Base-by-base conservation (phyloP, 208 protist genomes). In the Leishmania arabica region DNA sequence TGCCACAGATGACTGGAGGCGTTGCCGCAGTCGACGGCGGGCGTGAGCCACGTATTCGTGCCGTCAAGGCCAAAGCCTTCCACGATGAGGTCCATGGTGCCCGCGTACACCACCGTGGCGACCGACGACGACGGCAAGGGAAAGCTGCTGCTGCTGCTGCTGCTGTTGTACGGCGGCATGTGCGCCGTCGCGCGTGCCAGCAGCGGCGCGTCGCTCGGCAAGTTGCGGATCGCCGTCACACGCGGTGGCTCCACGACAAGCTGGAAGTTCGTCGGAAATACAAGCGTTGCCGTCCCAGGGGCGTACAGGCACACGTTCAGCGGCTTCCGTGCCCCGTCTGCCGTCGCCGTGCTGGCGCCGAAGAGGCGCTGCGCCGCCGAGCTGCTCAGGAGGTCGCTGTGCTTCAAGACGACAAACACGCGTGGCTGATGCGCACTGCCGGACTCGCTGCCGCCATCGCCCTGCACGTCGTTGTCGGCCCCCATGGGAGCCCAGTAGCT, bases 1-100 rank as follows among this genome's bases (percentile, higher is more conserved):
- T 81, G 85, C 93, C 93, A 96, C n/a, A 95, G 82, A 58, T 90
- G 92, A 81, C 83, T 93, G 3, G 88, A 91, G 27, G 84, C 79
- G 82, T 95, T 92, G 64, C 79, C 76, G 78, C 93, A 96, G 83
- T 93, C 86, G 60, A 90, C 77, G 31, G 93, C 90, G 40, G 93
- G 93, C 31, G 92, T 87, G 51, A 96, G 83, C 78, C 86, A 86
- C 62, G 88, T 87, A 68, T 86, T 81, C 45, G 65, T 47, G 62
- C 83, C 88, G 13, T 90, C 81, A 27, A 96, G 72, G 21, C 89
- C 91, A 71, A 94, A 93, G 15, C 93, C 93, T 47, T 92, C 89
- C 66, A 96, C 91, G 15, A 93, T 11, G 47, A 96, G 78, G 42
- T 93, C 89, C 79, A 94, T 90, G 84, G 76, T 89, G 34, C 88